phyloP scores from a whole-genome alignment of 768 basidiomycete species.

The Collybia nuda region DNA sequence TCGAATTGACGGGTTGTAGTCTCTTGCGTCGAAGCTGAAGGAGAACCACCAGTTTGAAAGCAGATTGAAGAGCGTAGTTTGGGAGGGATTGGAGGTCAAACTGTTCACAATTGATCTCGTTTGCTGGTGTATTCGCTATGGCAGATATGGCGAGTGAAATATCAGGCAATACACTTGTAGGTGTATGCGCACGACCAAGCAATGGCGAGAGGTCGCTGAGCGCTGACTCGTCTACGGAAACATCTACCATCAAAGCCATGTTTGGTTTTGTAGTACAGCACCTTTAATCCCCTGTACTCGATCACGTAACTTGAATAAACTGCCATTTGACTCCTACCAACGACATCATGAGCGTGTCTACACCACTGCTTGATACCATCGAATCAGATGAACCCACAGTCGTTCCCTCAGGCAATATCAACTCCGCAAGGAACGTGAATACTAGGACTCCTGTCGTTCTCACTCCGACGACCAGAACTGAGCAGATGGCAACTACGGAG shows the following conservation, averaged over 20 bases:
- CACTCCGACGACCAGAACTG: conserved; percentile 48
- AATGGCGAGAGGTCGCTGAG: no score
- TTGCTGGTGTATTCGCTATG: conserved; percentile 7
- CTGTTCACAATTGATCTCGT: no score
- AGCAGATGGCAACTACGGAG: conserved; percentile 51
- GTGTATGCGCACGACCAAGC: no score
- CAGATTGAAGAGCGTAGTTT: conserved; percentile 17
- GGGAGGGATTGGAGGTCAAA: no score
- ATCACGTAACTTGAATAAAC: background rate
- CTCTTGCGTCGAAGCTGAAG: conserved; percentile 29
- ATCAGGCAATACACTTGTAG: no score
- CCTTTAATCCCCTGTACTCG: background rate
- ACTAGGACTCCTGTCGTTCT: conserved; percentile 50
- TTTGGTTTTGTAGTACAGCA: background rate
- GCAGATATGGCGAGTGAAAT: no score
- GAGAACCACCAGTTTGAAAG: conserved; percentile 33
- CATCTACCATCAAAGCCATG: background rate
- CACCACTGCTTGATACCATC: conserved; percentile 77
- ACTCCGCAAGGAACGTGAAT: conserved; percentile 23
- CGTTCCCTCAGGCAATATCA: conserved; percentile 33
- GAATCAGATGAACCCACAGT: conserved; percentile 76
- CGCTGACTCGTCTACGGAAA: no score
- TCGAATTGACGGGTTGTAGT: conserved; percentile 8
- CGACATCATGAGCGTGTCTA: conserved; percentile 47
- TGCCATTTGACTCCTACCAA: background rate